Evolutionary conservation across 257 asterid genomes (phyloP).

Genomic region (Gardenia jasminoides): DNA sequence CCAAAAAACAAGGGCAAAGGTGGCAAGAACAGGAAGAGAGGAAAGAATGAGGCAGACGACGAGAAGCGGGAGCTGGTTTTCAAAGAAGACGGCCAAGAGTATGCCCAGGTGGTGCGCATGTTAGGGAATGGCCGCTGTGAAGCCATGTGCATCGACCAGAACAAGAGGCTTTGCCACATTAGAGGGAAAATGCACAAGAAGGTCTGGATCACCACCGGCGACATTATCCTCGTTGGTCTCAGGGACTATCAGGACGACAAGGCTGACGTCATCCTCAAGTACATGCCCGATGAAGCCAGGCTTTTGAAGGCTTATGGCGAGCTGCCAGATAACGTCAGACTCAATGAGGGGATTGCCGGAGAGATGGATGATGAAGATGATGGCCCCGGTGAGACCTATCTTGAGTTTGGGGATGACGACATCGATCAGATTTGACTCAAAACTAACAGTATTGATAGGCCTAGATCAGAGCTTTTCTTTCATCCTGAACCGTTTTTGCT

Average conservation of each 20-base stretch:
- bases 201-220: neutral
- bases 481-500: neutral
- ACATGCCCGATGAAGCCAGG: slow-evolving; percentile 8
- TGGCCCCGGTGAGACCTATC: neutral
- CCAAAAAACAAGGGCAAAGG: slow-evolving; percentile 9
- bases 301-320: neutral
- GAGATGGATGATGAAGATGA: neutral
- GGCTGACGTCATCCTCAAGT: slow-evolving; percentile 4
- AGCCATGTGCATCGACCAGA: slow-evolving; percentile 7
- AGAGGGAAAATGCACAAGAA: slow-evolving; percentile 7
- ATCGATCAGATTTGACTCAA: slow-evolving; percentile 1
- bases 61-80: neutral
- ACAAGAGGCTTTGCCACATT: slow-evolving; percentile 5
- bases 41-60: slow-evolving; percentile 3
- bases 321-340: neutral
- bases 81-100: slow-evolving; percentile 9
- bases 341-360: slow-evolving; percentile 7
- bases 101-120: neutral
- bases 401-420: slow-evolving; percentile 1
- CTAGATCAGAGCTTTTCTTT: neutral
- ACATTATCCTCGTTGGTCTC: neutral
- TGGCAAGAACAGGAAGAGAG: slow-evolving; percentile 4
- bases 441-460: neutral
- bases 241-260: neutral
- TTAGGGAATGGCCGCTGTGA: slow-evolving; percentile 2